Evolutionary conservation across 257 asterid species (phyloP), one percentile per base, ranked within the genome.

Genomic region (Primulina eburnea): DNA sequence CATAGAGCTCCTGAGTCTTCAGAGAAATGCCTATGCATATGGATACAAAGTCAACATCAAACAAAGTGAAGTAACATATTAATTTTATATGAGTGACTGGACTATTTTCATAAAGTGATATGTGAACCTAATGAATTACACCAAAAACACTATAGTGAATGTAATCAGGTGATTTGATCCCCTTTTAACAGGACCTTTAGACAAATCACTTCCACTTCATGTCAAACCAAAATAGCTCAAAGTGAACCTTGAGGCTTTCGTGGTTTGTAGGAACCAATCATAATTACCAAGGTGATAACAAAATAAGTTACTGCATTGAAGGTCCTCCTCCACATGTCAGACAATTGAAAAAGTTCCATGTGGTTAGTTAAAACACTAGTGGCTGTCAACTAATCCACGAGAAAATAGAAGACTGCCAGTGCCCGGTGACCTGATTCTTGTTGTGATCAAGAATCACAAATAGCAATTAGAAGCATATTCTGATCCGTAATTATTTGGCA

Each of bases 1-100:
- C 96, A 76, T 82, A 88, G 38, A 90, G 92, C 73, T 90, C 97
- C 71, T 90, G 97, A 4, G 97, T 88, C 89, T 87, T 90, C 82
- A 90, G 78, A 29, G 97, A 90, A 76, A 90, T 65, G 68, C 97
- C 97, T 90, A 82, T 63, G 77, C 6, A 12, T 5, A 43, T 5
- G 58, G 50, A 38, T 32, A 58, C 34, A 14, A 74, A 9, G 59
- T 29, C 71, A 71, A 55, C 52, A 59, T 69, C 75, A 73, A 76
- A 64, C 64, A 17, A 75, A 43, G 60, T 20, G 30, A 21, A 30
- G 64, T 1, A 58, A 29, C 4, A 40, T 4, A 32, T 21, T 60
- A 21, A 47, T 53, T 50, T 50, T 50, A 16, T 1, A 50, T 1
- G 20, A 50, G 5, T 14, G n/a, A 4, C 20, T 0, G 20, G 20